A percentile compares a stretch with the other conserved stretches of the same genome.
phyloP scores from a whole-genome alignment of 2,329 filamentous ascomycete species.

The Diaporthe helianthi region DNA sequence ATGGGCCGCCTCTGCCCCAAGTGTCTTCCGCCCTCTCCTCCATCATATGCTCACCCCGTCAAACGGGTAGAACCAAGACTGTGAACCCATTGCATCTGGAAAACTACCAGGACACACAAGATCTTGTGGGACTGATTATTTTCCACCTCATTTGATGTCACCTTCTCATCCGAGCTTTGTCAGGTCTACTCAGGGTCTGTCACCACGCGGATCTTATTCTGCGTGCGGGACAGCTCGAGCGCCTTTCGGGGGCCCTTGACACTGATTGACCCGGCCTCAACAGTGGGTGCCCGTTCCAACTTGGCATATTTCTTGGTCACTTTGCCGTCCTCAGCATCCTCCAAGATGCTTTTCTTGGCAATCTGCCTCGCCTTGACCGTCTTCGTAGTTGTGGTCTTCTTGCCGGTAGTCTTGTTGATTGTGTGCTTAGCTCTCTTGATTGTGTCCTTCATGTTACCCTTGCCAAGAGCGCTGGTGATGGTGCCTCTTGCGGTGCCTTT shows the following conservation, averaged over 20 bases:
- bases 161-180: neutral
- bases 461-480: constrained; percentile 17
- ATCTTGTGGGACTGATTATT: no score
- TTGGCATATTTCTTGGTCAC: constrained; percentile 16
- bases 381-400: neutral
- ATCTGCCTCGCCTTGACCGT: constrained; percentile 28
- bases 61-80: neutral
- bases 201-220: constrained; percentile 30
- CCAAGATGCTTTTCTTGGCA: constrained; percentile 34
- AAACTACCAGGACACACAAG: neutral
- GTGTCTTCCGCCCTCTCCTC: neutral
- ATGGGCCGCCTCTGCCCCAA: neutral
- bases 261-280: constrained; percentile 28
- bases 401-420: constrained; percentile 23
- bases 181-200: constrained; percentile 24
- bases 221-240: constrained; percentile 27
- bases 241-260: constrained; percentile 30
- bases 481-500: neutral
- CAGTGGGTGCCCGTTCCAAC: neutral
- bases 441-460: constrained; percentile 1
- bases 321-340: constrained; percentile 2
- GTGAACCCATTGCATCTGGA: neutral
- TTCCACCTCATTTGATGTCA: neutral
- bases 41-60: neutral
- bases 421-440: constrained; percentile 27